phyloP scores from a whole-genome alignment of 176 grass and related monocot species.

The Phyllostachys edulis region DNA sequence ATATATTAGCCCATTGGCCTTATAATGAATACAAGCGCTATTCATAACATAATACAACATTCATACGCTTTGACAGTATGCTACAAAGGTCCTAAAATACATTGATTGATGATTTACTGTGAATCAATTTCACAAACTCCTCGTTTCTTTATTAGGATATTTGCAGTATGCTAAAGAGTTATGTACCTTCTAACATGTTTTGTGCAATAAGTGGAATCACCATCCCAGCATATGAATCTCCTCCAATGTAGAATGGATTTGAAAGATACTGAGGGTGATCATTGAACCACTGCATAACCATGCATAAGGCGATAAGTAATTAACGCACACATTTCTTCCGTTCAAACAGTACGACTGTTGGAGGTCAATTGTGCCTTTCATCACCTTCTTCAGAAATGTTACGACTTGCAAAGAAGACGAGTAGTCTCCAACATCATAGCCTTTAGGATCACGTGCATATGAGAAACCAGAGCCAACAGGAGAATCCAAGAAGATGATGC shows the following conservation, averaged over 20 bases:
- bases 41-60: too few relatives aligned
- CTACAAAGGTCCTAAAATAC: too few relatives aligned
- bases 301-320: not conserved
- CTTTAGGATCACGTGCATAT: slow-evolving; percentile 36
- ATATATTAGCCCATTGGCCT: too few relatives aligned
- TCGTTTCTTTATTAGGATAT: not conserved
- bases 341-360: not conserved
- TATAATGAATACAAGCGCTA: too few relatives aligned
- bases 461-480: slow-evolving; percentile 69
- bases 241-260: slow-evolving; percentile 62
- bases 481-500: slow-evolving; percentile 59
- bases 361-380: not conserved
- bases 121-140: too few relatives aligned
- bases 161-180: not conserved
- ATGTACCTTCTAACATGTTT: slow-evolving; percentile 45
- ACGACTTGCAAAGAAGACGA: slow-evolving; percentile 41
- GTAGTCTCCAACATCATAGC: slow-evolving; percentile 46
- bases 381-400: slow-evolving; percentile 57
- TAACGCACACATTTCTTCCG: not conserved
- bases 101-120: too few relatives aligned
- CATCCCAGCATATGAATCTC: slow-evolving; percentile 63
- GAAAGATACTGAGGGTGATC: slow-evolving; percentile 45
- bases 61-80: too few relatives aligned
- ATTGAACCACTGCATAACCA: slow-evolving; percentile 46
- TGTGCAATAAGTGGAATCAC: slow-evolving; percentile 38